These are phyloP conservation scores for Podila epicladia DNA, from an alignment of 192 early-diverging fungal species.

Conservation along the genomic window DNA sequence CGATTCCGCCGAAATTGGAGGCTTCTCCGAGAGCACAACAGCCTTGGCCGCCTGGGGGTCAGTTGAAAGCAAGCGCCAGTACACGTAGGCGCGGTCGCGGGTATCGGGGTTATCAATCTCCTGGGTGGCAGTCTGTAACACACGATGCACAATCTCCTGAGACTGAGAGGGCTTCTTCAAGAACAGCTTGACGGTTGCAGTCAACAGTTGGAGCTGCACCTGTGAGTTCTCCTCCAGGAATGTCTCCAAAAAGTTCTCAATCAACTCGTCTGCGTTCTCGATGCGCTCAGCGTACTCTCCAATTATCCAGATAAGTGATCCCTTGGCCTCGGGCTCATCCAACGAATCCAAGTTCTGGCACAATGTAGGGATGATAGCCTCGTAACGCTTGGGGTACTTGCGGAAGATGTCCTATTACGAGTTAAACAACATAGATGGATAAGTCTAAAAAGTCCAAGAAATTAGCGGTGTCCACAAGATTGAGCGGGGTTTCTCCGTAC, in stretches of 20 bases:
- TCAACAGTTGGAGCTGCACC: conserved; percentile 94
- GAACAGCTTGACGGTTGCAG: conserved; percentile 94
- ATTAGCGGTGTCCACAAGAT: not conserved
- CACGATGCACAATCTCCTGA: conserved; percentile 87
- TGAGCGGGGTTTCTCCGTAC: conserved; percentile 41
- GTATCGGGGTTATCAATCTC: conserved; percentile 95
- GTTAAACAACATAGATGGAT: not conserved
- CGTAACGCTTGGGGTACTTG: conserved; percentile 91
- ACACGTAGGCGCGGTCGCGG: conserved; percentile 95
- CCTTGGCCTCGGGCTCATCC: conserved; percentile 92
- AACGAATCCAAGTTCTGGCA: conserved; percentile 92
- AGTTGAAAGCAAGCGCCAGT: conserved; percentile 96
- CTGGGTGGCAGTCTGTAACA: conserved; percentile 89
- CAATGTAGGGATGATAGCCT: conserved; percentile 84
- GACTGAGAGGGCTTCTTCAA: conserved; percentile 87
- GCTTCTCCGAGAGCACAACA: conserved; percentile 91
- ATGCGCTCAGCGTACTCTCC: conserved; percentile 96
- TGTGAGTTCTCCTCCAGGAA: conserved; percentile 87
- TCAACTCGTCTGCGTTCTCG: conserved; percentile 81
- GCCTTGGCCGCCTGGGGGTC: conserved; percentile 94
- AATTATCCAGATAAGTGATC: conserved; percentile 94
- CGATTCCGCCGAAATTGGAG: conserved; percentile 80
- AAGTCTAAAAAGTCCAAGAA: not conserved
- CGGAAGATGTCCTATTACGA: conserved; percentile 84
- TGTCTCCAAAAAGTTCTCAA: conserved; percentile 81